A percentile compares a stretch with the other conserved stretches of the same genome.
phyloP scores from a whole-genome alignment of 2,329 filamentous ascomycete species.

The Paracorniculantispora psalliotae region DNA sequence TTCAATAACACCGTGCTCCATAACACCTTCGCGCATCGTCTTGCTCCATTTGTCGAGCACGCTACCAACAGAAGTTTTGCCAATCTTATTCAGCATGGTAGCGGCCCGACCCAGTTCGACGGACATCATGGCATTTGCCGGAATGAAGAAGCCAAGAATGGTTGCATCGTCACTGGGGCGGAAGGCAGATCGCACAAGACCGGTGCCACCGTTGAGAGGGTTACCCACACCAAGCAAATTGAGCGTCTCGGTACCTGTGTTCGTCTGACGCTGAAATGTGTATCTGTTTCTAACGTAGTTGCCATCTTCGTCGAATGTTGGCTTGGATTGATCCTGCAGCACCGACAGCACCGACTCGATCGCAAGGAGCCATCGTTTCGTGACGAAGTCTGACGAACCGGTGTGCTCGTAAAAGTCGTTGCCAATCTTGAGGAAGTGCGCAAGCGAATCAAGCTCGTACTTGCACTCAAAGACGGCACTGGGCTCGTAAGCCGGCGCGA shows the following conservation, averaged over 20 bases:
- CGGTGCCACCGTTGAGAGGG: slow-evolving; percentile 77
- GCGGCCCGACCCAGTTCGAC: slow-evolving; percentile 77
- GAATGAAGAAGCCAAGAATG: slow-evolving; percentile 91
- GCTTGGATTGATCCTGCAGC: slow-evolving; percentile 69
- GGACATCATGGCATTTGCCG: slow-evolving; percentile 93
- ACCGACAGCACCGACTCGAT: slow-evolving; percentile 69
- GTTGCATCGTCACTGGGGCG: slow-evolving; percentile 92
- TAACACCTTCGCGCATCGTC: slow-evolving; percentile 69
- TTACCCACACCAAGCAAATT: slow-evolving; percentile 82
- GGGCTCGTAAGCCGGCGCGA: slow-evolving; percentile 83
- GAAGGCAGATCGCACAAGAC: slow-evolving; percentile 85
- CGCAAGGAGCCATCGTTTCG: slow-evolving; percentile 70
- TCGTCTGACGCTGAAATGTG: slow-evolving; percentile 78
- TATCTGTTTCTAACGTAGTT: slow-evolving; percentile 70
- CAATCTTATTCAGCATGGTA: slow-evolving; percentile 58
- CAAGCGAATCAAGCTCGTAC: slow-evolving; percentile 94
- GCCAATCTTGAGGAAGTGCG: slow-evolving; percentile 78
- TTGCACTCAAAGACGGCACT: slow-evolving; percentile 94
- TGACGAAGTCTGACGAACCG: slow-evolving; percentile 72
- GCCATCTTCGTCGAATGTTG: slow-evolving; percentile 73
- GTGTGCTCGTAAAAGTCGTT: slow-evolving; percentile 86
- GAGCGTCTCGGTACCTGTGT: slow-evolving; percentile 83
- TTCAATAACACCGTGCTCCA: slow-evolving; percentile 75
- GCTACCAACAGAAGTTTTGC: slow-evolving; percentile 48
- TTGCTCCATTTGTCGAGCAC: slow-evolving; percentile 54